Base-by-base conservation (phyloP, 164 flowering plant species). In the Chimonanthus salicifolius region DNA sequence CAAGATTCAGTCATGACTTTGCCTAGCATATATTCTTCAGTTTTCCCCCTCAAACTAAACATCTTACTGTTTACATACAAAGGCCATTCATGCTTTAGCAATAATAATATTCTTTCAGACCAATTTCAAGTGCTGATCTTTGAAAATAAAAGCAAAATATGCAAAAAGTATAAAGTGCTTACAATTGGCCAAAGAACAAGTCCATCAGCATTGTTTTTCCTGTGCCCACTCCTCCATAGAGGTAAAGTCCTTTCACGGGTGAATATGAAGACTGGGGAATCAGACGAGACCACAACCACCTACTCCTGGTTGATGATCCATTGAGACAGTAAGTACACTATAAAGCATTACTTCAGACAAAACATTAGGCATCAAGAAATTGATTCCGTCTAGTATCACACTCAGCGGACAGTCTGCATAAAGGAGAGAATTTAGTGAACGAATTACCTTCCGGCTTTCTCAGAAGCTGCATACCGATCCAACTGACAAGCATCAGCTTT, bases 201-300 rank as follows among this genome's bases (percentile, higher is more conserved):
- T 96, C 99, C 99, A 96, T 96, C 84, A 96, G 78, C 99, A 96
- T 96, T 16, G 99, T 96, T 83, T 96, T 96, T 15, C 99, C 99
- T 5, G 99, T 96, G 73, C 99, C 99, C 33, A 96, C 99, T 79
- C 99, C 99, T 71, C 99, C 99, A 82, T 90, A 90, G 43, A 96
- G 97, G 73, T 96, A 96, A 65, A 96, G 87, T 68, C 99, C 99
- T 81, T 84, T 92, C 47, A 92, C 94, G 5, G 98, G 94, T 21
- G 99, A 82, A 74, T 80, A 79, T 44, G 94, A 88, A 74, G 87
- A 80, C 64, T 87, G 94, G 1, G 94, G 93, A 58, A 93, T 71
- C 64, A 91, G 74, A 74, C 96, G 94, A 58, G 96, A 89, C 99
- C 99, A 95, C 71, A 92, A 80, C 99, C 99, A 95, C 77, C 97